Conservation (phyloP, 495 filamentous ascomycete genomes). For the Xylaria grammica region DNA sequence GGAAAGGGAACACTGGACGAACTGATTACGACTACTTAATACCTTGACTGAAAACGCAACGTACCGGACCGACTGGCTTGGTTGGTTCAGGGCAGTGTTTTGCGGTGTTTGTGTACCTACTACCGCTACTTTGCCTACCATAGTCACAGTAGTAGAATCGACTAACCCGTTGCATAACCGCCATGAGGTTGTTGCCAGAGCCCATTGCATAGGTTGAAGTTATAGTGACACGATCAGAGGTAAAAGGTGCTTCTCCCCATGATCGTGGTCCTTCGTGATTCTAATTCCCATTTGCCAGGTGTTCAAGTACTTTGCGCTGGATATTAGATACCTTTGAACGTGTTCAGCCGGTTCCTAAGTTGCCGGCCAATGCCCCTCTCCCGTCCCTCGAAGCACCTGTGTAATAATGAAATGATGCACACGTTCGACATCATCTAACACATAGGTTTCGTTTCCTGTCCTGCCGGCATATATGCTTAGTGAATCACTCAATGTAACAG, state of each 20-base stretch:
- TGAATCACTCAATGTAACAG: too few relatives aligned
- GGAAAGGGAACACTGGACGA: neutral
- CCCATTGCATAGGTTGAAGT: neutral
- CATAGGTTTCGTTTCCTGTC: neutral
- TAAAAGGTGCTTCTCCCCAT: too few relatives aligned
- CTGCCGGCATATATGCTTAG: neutral
- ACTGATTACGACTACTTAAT: neutral
- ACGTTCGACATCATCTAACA: neutral
- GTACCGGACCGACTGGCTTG: neutral
- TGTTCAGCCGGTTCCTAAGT: too few relatives aligned
- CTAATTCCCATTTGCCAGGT: too few relatives aligned
- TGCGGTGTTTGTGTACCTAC: slow-evolving; percentile 20
- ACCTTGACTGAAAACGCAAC: too few relatives aligned
- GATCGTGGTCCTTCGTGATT: too few relatives aligned
- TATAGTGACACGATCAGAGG: too few relatives aligned
- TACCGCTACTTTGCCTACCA: slow-evolving; percentile 6
- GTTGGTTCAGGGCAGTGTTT: slow-evolving; percentile 1
- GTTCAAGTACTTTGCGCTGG: too few relatives aligned
- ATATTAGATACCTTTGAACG: neutral
- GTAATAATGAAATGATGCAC: neutral
- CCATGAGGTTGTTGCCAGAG: neutral
- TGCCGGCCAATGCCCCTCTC: too few relatives aligned
- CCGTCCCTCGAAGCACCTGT: neutral
- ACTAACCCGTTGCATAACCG: neutral
- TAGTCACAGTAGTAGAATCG: slow-evolving; percentile 17